Base-by-base conservation (phyloP, 331 rosid genomes). In the Erythrophleum ivorense region DNA sequence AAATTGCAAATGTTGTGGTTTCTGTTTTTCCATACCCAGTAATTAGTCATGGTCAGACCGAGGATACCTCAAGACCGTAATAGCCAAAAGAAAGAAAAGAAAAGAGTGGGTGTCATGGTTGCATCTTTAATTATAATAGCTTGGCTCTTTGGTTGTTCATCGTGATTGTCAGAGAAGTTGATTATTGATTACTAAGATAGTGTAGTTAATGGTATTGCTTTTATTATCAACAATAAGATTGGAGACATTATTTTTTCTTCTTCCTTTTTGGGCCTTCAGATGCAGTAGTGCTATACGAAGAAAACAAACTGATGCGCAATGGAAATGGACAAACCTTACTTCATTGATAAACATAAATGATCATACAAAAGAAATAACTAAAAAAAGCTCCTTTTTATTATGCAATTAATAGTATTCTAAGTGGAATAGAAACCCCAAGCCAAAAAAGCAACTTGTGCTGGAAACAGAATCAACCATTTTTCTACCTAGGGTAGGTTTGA, bases 401-500 rank as follows among this genome's bases (percentile, higher is more conserved):
- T 78, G 78, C 69, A 79, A 67, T 70, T 40, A 64, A 46, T n/a
- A 16, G 29, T 54, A 64, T 80, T 69, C 79, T 38, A 13, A 77
- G 81, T 69, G 57, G 63, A 68, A 75, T 50, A 49, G 82, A 62
- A 85, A 66, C 74, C 78, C 66, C 52, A 60, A 80, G 41, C 54
- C 67, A 73, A 77, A 78, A 74, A 81, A 80, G 53, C 76, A 82
- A 81, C 88, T 75, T 1, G 80, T 18, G 72, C 72, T 36, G 78
- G 84, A 83, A 88, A 78, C 55, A 49, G 43, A 81, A 80, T 53
- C 80, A 78, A 79, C 21, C 68, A 52, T 82, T 81, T 79, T 81
- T 82, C 67, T 60, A 77, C 78, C 77, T 29, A 80, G 73, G 85
- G 78, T 76, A 78, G 87, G 84, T 72, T 81, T 71, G 72, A 80